phyloP scores from a whole-genome alignment of 73 alveolate genomes.

The Urostyla sp. region DNA sequence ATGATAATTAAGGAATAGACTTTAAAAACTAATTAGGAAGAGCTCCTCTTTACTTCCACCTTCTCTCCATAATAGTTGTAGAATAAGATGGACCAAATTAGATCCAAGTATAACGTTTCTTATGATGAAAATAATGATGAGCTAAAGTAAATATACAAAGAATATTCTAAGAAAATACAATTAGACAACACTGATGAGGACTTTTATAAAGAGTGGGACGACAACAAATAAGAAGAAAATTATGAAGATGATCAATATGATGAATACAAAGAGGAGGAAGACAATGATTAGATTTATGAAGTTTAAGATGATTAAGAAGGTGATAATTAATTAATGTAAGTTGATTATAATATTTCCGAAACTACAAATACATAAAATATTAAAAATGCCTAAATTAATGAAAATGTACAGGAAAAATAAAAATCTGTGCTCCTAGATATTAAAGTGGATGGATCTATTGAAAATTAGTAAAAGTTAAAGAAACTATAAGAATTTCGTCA shows the following conservation, averaged over 20 bases:
- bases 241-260: not conserved
- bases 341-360: not conserved
- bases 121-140: not conserved
- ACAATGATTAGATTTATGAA: slow-evolving; percentile 3
- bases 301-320: not conserved
- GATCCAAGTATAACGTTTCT: not conserved
- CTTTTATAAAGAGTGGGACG: not conserved
- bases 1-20: too few relatives aligned
- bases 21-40: too few relatives aligned
- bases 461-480: slow-evolving; percentile 33
- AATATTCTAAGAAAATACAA: slow-evolving; percentile 8
- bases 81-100: slow-evolving; percentile 22
- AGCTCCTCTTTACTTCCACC: too few relatives aligned
- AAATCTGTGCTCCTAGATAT: slow-evolving; percentile 38
- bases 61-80: too few relatives aligned
- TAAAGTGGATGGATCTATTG: slow-evolving; percentile 41
- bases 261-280: slow-evolving; percentile 1
- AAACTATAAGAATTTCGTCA: slow-evolving; percentile 29
- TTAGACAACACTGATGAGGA: slow-evolving; percentile 4
- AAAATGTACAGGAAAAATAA: not conserved
- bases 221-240: not conserved
- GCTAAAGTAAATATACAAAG: not conserved
- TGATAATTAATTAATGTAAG: not conserved
- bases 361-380: not conserved
- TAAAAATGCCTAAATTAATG: not conserved